These are phyloP conservation scores for Tricladium varicosporioides DNA, from an alignment of 2,329 filamentous ascomycete genomes.

Conservation along the genomic window DNA sequence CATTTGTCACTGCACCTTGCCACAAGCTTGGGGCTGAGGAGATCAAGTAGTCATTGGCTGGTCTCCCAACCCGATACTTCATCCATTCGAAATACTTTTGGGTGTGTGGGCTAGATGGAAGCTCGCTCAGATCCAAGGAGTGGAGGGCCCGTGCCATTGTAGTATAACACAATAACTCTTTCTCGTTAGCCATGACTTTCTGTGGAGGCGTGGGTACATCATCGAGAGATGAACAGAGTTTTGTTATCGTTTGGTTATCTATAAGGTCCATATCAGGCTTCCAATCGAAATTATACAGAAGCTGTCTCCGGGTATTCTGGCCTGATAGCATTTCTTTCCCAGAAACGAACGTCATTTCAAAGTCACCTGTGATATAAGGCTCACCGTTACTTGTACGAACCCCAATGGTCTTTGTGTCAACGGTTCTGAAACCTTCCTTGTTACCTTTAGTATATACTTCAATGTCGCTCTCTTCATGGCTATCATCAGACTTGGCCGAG, in stretches of 20 bases:
- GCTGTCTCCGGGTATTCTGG: background rate
- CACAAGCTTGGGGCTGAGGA: background rate
- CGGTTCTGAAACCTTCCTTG: background rate
- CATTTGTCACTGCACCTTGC: background rate
- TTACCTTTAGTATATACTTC: background rate
- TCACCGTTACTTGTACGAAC: background rate
- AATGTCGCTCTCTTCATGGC: background rate
- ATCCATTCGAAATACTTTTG: too few relatives aligned
- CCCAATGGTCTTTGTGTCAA: background rate
- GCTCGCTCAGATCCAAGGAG: too few relatives aligned
- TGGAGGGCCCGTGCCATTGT: too few relatives aligned
- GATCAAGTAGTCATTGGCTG: too few relatives aligned
- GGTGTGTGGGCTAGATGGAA: too few relatives aligned
- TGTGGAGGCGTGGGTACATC: background rate
- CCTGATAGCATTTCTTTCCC: background rate
- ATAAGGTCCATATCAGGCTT: constrained; percentile 11
- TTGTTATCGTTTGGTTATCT: background rate
- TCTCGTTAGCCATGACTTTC: background rate
- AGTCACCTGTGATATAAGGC: background rate
- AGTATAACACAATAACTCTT: too few relatives aligned
- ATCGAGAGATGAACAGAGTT: background rate
- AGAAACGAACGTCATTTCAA: background rate
- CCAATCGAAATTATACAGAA: constrained; percentile 8
- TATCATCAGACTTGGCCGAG: background rate
- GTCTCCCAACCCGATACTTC: too few relatives aligned